Conservation (phyloP, 78 protist genomes). For the slime mould (Dictyostelium discoideum) region DNA sequence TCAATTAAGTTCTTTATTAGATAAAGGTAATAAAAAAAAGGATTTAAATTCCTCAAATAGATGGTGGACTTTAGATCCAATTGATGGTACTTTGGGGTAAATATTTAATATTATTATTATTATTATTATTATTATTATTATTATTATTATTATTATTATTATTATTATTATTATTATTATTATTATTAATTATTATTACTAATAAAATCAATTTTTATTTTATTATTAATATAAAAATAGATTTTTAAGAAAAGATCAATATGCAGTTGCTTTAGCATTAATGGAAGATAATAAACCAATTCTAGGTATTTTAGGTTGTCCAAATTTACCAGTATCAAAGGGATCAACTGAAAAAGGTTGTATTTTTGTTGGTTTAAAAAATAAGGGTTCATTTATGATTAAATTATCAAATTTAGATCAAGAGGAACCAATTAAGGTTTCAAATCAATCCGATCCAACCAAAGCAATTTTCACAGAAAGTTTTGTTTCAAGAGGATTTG, state of each 20-base stretch:
- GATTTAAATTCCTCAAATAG: not conserved
- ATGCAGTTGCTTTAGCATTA: conserved; percentile 79
- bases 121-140: too few species aligned
- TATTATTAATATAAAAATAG: not conserved
- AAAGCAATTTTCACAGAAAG: conserved; percentile 69
- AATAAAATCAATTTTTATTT: too few species aligned
- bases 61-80: conserved; percentile 83
- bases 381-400: conserved; percentile 38
- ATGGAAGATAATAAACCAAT: conserved; percentile 74
- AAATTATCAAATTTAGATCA: not conserved
- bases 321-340: conserved; percentile 42
- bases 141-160: too few species aligned
- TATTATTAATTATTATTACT: too few species aligned
- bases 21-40: conserved; percentile 16
- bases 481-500: conserved; percentile 73
- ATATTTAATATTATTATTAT: not conserved
- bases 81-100: conserved; percentile 79
- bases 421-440: conserved; percentile 20
- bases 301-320: conserved; percentile 82
- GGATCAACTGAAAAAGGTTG: conserved; percentile 40
- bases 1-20: not conserved
- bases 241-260: conserved; percentile 78
- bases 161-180: too few species aligned
- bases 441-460: conserved; percentile 22
- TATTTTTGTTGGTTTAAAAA: conserved; percentile 30